A percentile compares a stretch with the other conserved stretches of the same genome.
phyloP scores from a whole-genome alignment of 164 flowering plant genomes.

The Protea cynaroides region DNA sequence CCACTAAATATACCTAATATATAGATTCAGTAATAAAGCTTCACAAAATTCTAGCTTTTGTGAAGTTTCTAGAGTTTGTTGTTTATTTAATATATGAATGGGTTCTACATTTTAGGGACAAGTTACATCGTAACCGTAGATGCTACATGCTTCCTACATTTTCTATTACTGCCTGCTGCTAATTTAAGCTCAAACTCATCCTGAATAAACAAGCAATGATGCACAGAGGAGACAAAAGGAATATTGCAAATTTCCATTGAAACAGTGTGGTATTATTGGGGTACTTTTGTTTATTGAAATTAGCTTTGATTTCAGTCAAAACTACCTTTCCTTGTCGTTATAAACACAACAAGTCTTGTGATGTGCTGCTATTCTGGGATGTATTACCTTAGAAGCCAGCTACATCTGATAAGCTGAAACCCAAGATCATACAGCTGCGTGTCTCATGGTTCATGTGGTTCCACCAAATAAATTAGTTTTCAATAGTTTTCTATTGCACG shows the following conservation, averaged over 20 bases:
- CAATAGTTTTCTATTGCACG: not conserved
- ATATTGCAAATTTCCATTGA: not conserved
- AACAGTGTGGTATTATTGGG: not conserved
- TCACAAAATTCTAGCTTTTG: too few relatives aligned
- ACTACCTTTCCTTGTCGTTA: not conserved
- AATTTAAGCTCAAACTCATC: conserved; percentile 7
- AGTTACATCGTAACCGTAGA: too few relatives aligned
- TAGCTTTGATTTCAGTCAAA: not conserved
- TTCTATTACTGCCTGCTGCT: too few relatives aligned
- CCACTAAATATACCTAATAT: too few relatives aligned
- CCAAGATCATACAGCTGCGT: not conserved
- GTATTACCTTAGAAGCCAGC: not conserved
- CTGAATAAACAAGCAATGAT: too few relatives aligned
- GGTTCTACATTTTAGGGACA: too few relatives aligned
- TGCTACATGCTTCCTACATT: too few relatives aligned
- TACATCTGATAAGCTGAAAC: not conserved
- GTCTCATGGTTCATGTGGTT: not conserved
- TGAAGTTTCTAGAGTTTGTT: too few relatives aligned
- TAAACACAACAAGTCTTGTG: not conserved
- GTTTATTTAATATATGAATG: too few relatives aligned
- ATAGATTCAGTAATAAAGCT: too few relatives aligned
- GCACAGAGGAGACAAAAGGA: not conserved
- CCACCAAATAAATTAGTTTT: not conserved
- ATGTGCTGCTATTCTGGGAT: not conserved
- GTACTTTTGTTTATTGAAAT: not conserved